Conservation (phyloP, 129 eudicot genomes). For the Artemisia argyi region DNA sequence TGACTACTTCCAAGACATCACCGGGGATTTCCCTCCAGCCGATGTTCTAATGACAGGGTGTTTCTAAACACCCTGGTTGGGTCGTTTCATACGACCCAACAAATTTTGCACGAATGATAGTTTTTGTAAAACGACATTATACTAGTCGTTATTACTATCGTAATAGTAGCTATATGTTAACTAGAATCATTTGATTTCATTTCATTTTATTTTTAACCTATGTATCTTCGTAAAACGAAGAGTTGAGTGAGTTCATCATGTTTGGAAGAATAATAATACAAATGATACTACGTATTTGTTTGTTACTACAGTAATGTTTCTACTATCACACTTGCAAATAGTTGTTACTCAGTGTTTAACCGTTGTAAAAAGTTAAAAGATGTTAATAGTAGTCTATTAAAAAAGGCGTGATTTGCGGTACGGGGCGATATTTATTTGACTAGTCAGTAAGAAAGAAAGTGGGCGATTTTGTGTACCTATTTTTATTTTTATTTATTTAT, state of each 20-base stretch:
- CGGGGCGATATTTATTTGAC: slow-evolving; percentile 28
- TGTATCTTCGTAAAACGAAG: slow-evolving; percentile 29
- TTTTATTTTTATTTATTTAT: neutral
- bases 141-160: slow-evolving; percentile 11
- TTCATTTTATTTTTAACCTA: slow-evolving; percentile 9
- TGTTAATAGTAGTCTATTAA: neutral
- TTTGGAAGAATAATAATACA: slow-evolving; percentile 24
- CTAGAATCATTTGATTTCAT: neutral
- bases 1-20: slow-evolving; percentile 54
- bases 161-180: slow-evolving; percentile 18
- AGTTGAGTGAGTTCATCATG: slow-evolving; percentile 33
- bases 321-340: too few relatives aligned
- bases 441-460: slow-evolving; percentile 15
- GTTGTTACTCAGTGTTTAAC: neutral
- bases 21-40: slow-evolving; percentile 38
- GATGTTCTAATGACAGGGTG: slow-evolving; percentile 47
- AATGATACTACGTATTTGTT: slow-evolving; percentile 14
- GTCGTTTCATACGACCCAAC: slow-evolving; percentile 26
- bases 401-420: slow-evolving; percentile 42
- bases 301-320: neutral
- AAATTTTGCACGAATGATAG: slow-evolving; percentile 45
- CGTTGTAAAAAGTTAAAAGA: too few relatives aligned
- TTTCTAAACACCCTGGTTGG: slow-evolving; percentile 19
- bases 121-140: slow-evolving; percentile 16
- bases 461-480: slow-evolving; percentile 22